Evolutionary conservation across 768 basidiomycete species (phyloP), one percentile per base, ranked within the genome.

Genomic region (Pisolithus orientalis): DNA sequence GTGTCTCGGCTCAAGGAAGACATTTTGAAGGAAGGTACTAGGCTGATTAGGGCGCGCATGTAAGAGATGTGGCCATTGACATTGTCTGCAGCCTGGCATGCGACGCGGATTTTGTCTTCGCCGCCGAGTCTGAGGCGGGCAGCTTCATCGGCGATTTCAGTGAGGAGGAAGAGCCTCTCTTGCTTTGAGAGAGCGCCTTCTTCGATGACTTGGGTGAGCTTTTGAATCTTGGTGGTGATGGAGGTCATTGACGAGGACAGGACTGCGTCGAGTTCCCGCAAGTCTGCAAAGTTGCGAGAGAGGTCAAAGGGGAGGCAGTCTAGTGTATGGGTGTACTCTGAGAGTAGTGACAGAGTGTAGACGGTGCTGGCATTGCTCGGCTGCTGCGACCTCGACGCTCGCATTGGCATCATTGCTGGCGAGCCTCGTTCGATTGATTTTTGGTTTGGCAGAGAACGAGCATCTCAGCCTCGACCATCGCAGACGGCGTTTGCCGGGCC

Each of bases 231-330:
- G 43, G 77, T 60, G 53, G 88, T 92, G 64, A 99, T 87, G 59
- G 80, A 76, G 57, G 82, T 67, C 70, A 95, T 87, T 56, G 91
- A 91, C 42, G 88, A 76, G 59, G 93, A 94, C 59, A 99, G 81
- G 53, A 99, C 96, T 52, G 95, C 96, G 69, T 98, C 96, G 71
- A 99, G 89, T 72, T 99, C 96, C 57, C 94, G 90, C 50, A 99
- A 83, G 77, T 99, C 96, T 10, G 88, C 90, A 68, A 96, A 90
- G 70, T 84, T 86, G 69, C 91, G 85, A 11, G 95, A 95, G 69
- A 99, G 84, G 71, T 96, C 93, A 57, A 89, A 79, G 53, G 95
- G 95, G 51, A 98, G 82, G 21, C 93, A 80, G 73, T 96, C 94
- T 68, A 98, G 86, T 27, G 87, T 85, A 69, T 98, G 93, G 14